Conservation (phyloP, 768 basidiomycete species). For the Naganishia antarctica region DNA sequence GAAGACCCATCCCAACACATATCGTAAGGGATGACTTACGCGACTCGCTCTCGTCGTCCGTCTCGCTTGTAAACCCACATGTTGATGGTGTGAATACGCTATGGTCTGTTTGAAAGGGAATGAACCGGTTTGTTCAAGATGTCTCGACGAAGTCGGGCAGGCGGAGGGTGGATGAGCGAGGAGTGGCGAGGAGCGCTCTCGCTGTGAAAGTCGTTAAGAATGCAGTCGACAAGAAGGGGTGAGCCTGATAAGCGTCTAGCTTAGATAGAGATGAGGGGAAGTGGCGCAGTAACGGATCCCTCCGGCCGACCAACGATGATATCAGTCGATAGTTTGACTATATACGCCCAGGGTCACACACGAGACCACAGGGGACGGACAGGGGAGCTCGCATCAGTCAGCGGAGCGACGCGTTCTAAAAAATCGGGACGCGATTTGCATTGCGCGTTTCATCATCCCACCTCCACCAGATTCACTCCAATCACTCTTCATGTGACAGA, state of each 20-base stretch:
- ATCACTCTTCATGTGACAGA: no score
- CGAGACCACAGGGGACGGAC: no score
- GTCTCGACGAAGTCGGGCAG: neutral
- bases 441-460: no score
- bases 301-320: no score
- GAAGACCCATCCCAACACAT: neutral
- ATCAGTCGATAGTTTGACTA: neutral
- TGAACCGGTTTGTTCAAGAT: neutral
- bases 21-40: constrained; percentile 21
- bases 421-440: no score
- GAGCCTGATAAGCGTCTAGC: no score
- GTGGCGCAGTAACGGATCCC: no score
- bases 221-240: neutral
- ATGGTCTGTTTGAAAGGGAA: neutral
- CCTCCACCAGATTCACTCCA: no score
- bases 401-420: no score
- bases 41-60: constrained; percentile 45
- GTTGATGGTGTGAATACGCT: neutral
- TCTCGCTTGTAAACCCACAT: constrained; percentile 45
- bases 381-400: no score
- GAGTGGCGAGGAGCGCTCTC: neutral
- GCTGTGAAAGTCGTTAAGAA: neutral
- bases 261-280: no score
- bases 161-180: neutral
- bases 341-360: no score